Conservation (phyloP, 1,284 basidiomycete genomes). For the Tilletia caries region DNA sequence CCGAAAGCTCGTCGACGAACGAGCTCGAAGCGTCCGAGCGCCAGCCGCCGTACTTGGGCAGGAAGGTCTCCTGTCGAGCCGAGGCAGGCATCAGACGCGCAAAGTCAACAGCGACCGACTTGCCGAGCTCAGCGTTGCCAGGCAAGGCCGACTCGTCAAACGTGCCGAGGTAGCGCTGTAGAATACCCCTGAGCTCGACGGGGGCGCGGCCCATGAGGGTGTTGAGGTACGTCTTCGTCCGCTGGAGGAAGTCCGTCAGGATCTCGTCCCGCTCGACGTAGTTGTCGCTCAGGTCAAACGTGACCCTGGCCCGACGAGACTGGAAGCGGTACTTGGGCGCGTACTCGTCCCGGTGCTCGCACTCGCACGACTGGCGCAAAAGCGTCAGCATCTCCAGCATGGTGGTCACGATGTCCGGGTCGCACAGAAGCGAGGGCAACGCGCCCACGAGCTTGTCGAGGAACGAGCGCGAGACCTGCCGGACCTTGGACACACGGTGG, state of each 20-base stretch:
- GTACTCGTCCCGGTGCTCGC: constrained; percentile 90
- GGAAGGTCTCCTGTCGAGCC: constrained; percentile 32
- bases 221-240: constrained; percentile 78
- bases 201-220: constrained; percentile 81
- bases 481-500: constrained; percentile 75
- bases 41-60: constrained; percentile 53
- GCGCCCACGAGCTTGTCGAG: constrained; percentile 81
- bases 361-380: constrained; percentile 80
- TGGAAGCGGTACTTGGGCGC: constrained; percentile 79
- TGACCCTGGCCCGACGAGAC: constrained; percentile 71
- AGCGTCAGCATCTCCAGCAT: constrained; percentile 89
- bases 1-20: constrained; percentile 42
- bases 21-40: constrained; percentile 47
- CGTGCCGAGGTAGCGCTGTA: constrained; percentile 63
- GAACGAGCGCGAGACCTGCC: constrained; percentile 77
- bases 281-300: constrained; percentile 78
- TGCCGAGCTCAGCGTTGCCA: constrained; percentile 43
- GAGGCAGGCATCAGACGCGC: constrained; percentile 40
- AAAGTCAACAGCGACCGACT: constrained; percentile 47
- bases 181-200: constrained; percentile 82
- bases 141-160: constrained; percentile 34
- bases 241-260: constrained; percentile 68
- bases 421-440: constrained; percentile 91
- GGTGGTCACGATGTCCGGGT: constrained; percentile 69
- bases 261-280: constrained; percentile 83